Percentiles rank a stretch among this genome's conserved stretches.
Conservation (phyloP, 805 yeast species). For the Saturnispora bothae region DNA sequence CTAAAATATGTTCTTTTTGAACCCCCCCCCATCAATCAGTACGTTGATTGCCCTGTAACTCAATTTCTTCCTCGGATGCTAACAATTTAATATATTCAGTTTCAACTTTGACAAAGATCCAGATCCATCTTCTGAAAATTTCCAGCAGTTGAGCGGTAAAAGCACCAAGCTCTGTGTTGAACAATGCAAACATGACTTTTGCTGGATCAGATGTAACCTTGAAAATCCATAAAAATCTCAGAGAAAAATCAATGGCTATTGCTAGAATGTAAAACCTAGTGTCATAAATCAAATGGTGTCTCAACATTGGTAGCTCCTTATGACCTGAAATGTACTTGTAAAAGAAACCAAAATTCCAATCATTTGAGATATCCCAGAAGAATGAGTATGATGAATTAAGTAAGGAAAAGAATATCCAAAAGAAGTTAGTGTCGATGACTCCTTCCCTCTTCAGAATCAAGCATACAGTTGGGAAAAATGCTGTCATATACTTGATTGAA, state of each 20-base stretch:
- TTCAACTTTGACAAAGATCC: constrained; percentile 82
- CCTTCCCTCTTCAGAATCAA: constrained; percentile 20
- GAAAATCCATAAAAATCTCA: constrained; percentile 72
- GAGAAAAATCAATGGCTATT: constrained; percentile 45
- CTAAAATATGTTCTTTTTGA: too few species aligned
- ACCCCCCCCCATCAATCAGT: too few species aligned
- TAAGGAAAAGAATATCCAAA: constrained; percentile 37
- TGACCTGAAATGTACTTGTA: constrained; percentile 21
- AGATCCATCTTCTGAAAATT: constrained; percentile 72
- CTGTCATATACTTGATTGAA: constrained; percentile 62
- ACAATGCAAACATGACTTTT: constrained; percentile 18
- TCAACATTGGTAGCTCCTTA: constrained; percentile 16
- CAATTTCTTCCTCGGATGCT: constrained; percentile 13
- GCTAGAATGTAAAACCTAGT: constrained; percentile 42
- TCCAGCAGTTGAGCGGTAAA: constrained; percentile 66
- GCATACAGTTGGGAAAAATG: constrained; percentile 42
- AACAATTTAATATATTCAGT: constrained; percentile 43
- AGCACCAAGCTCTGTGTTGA: constrained; percentile 46
- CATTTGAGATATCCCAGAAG: constrained; percentile 82
- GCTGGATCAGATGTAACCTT: constrained; percentile 25
- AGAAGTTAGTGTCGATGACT: constrained; percentile 21
- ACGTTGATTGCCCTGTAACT: constrained; percentile 15
- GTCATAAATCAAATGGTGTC: constrained; percentile 26
- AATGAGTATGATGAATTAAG: constrained; percentile 71
- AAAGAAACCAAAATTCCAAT: constrained; percentile 69